phyloP scores from a whole-genome alignment of 2,329 filamentous ascomycete species.

The Alternaria sp. region DNA sequence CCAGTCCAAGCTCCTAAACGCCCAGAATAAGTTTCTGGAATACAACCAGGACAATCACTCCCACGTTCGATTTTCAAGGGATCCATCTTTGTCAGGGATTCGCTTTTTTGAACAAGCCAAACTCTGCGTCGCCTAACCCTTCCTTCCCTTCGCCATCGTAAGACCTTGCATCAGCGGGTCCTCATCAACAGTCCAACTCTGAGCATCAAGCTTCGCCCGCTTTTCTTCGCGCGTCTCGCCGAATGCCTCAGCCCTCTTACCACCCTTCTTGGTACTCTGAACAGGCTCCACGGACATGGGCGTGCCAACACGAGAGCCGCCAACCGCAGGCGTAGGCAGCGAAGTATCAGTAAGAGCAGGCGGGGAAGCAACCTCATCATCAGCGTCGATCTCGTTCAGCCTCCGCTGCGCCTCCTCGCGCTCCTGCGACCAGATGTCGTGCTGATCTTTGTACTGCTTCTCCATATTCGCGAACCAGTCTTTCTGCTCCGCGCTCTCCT shows the following conservation, averaged over 20 bases:
- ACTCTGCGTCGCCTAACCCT: background rate
- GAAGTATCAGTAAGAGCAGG: slow-evolving; percentile 38
- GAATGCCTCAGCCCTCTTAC: slow-evolving; percentile 4
- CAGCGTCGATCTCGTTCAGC: slow-evolving; percentile 21
- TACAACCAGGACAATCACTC: background rate
- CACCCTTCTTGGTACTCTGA: slow-evolving; percentile 6
- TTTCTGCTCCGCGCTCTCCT: slow-evolving; percentile 26
- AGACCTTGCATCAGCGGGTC: slow-evolving; percentile 6
- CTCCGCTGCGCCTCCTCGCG: slow-evolving; percentile 22
- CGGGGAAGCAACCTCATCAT: slow-evolving; percentile 25
- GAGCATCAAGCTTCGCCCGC: slow-evolving; percentile 16
- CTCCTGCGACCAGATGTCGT: slow-evolving; percentile 27
- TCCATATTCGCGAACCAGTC: slow-evolving; percentile 35
- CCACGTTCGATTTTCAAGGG: background rate
- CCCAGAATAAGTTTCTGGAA: background rate
- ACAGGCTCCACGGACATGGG: slow-evolving; percentile 17
- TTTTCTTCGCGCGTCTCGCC: slow-evolving; percentile 17
- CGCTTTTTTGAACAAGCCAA: background rate
- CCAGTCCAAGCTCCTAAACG: background rate
- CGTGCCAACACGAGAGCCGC: slow-evolving; percentile 30
- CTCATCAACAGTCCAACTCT: slow-evolving; percentile 5
- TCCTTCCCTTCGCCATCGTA: background rate
- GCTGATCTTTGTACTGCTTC: slow-evolving; percentile 29
- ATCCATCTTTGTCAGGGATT: background rate
- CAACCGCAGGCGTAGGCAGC: slow-evolving; percentile 29